Evolutionary conservation across 352 stramenopile genomes (phyloP).

Genomic region (Phytophthora colocasiae): DNA sequence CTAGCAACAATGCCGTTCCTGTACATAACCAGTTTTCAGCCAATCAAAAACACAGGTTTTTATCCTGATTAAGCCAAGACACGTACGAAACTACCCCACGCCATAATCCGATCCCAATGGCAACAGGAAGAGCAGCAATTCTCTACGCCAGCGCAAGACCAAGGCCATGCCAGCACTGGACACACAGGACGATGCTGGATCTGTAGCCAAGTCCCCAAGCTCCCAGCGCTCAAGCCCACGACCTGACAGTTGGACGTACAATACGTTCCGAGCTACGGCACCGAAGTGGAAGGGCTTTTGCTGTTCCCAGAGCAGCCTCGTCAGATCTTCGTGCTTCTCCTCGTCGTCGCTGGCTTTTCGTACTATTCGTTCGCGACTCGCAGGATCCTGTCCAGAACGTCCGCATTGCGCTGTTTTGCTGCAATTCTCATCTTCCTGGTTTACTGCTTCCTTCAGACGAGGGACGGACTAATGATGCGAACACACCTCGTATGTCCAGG

Average conservation of each 20-base stretch:
- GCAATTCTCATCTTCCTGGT: constrained; percentile 82
- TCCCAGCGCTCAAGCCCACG: constrained; percentile 27
- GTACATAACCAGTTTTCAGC: constrained; percentile 4
- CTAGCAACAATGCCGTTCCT: constrained; percentile 9
- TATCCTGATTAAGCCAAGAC: not conserved
- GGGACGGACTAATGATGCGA: constrained; percentile 79
- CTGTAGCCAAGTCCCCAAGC: not conserved
- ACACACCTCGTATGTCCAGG: too few relatives aligned
- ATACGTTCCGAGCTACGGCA: constrained; percentile 71
- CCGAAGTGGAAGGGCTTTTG: constrained; percentile 68
- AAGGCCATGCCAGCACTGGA: constrained; percentile 11
- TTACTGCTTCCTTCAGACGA: constrained; percentile 87
- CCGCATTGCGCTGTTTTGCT: constrained; percentile 64
- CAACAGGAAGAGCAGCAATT: constrained; percentile 7
- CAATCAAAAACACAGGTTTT: not conserved
- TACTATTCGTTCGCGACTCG: constrained; percentile 88
- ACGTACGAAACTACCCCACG: not conserved
- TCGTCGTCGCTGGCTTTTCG: constrained; percentile 67
- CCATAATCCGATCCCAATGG: constrained; percentile 17
- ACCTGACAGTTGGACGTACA: constrained; percentile 45
- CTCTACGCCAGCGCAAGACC: constrained; percentile 32
- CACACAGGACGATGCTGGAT: constrained; percentile 2
- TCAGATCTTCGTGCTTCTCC: constrained; percentile 73
- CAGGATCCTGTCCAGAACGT: constrained; percentile 72
- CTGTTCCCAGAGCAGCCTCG: constrained; percentile 83